A percentile compares a stretch with the other conserved stretches of the same genome.
These are phyloP conservation scores for Botrytis pseudocinerea DNA, from an alignment of 2,329 filamentous ascomycete species.

Conservation along the genomic window DNA sequence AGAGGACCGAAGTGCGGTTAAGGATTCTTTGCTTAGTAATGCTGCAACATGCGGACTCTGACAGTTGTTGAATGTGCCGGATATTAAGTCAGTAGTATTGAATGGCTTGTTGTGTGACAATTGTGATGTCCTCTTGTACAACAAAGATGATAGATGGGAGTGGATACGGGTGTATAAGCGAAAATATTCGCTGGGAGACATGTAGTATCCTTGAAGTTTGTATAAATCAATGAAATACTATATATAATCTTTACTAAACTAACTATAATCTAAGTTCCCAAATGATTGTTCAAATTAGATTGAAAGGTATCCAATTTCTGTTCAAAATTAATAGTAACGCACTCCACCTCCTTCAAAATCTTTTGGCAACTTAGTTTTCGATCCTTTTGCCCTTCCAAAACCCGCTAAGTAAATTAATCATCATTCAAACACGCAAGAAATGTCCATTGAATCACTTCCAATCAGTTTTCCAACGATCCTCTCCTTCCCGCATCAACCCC, in stretches of 20 bases:
- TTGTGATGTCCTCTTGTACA: neutral
- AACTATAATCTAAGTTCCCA: neutral
- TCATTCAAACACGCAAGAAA: neutral
- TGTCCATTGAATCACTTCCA: neutral
- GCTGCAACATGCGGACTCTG: neutral
- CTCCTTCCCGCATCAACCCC: slow-evolving; percentile 33
- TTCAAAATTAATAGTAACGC: neutral
- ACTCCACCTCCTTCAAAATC: no score
- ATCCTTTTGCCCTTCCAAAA: neutral
- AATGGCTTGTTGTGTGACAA: neutral
- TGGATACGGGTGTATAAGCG: neutral
- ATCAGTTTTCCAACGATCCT: neutral
- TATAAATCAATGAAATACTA: neutral
- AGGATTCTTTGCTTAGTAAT: neutral
- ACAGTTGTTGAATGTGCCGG: neutral
- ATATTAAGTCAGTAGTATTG: neutral
- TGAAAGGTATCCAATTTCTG: neutral
- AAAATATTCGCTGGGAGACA: neutral
- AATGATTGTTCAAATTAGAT: neutral
- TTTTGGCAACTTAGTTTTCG: neutral
- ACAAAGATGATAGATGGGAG: neutral
- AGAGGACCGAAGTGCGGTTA: neutral
- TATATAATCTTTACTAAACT: neutral
- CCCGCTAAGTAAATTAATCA: neutral
- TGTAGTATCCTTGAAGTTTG: neutral